Conservation (phyloP, 257 asterid genomes). For the Nyctanthes arbortristis region DNA sequence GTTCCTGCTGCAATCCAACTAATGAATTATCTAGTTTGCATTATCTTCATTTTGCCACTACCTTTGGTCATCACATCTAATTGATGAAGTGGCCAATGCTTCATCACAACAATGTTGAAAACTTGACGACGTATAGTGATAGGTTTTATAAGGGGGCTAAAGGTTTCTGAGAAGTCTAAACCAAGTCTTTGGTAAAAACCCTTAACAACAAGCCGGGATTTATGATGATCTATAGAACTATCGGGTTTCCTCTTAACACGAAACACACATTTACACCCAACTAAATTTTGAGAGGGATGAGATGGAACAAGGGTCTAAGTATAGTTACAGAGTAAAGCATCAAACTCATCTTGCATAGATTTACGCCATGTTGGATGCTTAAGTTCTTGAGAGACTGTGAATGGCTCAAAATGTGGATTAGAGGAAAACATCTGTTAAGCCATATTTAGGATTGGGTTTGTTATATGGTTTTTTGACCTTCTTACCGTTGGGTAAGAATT, state of each 20-base stretch:
- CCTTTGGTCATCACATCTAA: conserved; percentile 7
- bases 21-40: too few relatives aligned
- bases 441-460: too few relatives aligned
- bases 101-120: neutral
- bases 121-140: conserved; percentile 1
- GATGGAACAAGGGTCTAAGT: neutral
- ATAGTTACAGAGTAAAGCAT: neutral
- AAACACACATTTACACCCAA: neutral
- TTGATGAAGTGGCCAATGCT: conserved; percentile 1
- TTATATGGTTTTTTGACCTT: too few relatives aligned
- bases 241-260: neutral
- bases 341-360: too few relatives aligned
- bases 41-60: too few relatives aligned
- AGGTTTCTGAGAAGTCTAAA: neutral
- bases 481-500: too few relatives aligned
- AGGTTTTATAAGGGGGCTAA: conserved; percentile 6
- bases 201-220: conserved; percentile 6
- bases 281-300: neutral
- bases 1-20: too few relatives aligned
- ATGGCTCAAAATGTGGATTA: neutral
- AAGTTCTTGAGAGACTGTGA: neutral
- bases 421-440: too few relatives aligned
- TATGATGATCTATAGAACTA: neutral
- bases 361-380: too few relatives aligned
- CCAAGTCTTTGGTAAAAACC: conserved; percentile 9